Base-by-base conservation (phyloP, 129 eudicot species). In the Centrapalus pauciflorus region DNA sequence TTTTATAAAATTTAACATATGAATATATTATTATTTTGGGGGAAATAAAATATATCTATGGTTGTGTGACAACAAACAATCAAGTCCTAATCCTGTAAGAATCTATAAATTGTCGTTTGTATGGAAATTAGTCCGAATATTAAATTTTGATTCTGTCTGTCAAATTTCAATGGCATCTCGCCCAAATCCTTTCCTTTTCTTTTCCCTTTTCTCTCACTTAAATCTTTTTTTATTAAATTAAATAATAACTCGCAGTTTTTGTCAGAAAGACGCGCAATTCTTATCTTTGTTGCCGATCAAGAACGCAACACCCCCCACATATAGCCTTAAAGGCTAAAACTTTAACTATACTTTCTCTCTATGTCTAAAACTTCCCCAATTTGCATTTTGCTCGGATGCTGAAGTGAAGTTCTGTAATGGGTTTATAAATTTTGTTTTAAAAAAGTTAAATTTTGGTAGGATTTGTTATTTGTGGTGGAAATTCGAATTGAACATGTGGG, bases 261-360 rank as follows among this genome's bases (percentile, higher is more conserved):
- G 79, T 74, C 66, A 64, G 78, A 64, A 55, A 20, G 50, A 64
- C 66, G 55, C 58, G 27, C 73, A 45, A 41, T 57, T 65, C 32
- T 74, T 74, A 65, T 74, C 79, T 74, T 65, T 74, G 73, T 65
- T 74, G 73, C 73, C 79, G 79, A 74, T 74, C 79, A 65, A 74
- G 14, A 64, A 74, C 66, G 72, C 66, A 73, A 73, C 55, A 37
- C 71, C 61, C 77, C 70, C 69, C 77, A 72, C 52, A 72, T 21
- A 70, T 8, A 45, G 24, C 76, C 67, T 45, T 21, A 70, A 12
- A 45, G 24, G 67, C 67, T 45, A 20, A 4, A 70, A 46, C 34
- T 70, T 56, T 58, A 7, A 70, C 34, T 43, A 59, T 70, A 51
- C 24, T 41, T 23, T 41, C 24, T 32, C 30, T 63, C 41, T 30